Evolutionary conservation across 495 filamentous ascomycete genomes (phyloP).

Genomic region (Cladorrhinum samala): DNA sequence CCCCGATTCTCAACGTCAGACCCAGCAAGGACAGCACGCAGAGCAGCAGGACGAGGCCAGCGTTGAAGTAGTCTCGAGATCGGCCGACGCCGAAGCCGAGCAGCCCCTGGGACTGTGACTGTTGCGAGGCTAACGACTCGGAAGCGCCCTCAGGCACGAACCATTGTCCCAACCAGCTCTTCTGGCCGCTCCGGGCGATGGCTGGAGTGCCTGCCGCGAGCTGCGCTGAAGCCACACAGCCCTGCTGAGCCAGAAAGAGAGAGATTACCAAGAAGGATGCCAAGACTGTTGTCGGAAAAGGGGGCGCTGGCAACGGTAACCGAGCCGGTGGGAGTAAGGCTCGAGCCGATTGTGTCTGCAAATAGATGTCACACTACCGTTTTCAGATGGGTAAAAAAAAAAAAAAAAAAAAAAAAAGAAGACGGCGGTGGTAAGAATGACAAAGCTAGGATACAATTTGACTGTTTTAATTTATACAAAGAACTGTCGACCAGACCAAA

Average conservation of each 20-base stretch:
- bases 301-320: not conserved
- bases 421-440: not conserved
- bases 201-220: not conserved
- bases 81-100: not conserved
- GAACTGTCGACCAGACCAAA: too few species aligned
- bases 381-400: not conserved
- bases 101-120: not conserved
- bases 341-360: too few species aligned
- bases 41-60: not conserved
- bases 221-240: not conserved
- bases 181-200: not conserved
- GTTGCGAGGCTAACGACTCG: conserved; percentile 1
- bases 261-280: not conserved
- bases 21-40: not conserved
- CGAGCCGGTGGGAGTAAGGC: not conserved
- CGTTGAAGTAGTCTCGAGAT: not conserved
- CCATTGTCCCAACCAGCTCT: not conserved
- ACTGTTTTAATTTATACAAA: too few species aligned
- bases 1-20: not conserved
- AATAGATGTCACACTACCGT: not conserved
- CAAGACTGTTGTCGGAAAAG: not conserved
- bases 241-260: not conserved
- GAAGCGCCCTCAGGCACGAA: not conserved
- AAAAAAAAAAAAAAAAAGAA: not conserved
- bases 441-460: not conserved